Conservation (phyloP, 2,329 filamentous ascomycete genomes). For the Aureobasidium musti region DNA sequence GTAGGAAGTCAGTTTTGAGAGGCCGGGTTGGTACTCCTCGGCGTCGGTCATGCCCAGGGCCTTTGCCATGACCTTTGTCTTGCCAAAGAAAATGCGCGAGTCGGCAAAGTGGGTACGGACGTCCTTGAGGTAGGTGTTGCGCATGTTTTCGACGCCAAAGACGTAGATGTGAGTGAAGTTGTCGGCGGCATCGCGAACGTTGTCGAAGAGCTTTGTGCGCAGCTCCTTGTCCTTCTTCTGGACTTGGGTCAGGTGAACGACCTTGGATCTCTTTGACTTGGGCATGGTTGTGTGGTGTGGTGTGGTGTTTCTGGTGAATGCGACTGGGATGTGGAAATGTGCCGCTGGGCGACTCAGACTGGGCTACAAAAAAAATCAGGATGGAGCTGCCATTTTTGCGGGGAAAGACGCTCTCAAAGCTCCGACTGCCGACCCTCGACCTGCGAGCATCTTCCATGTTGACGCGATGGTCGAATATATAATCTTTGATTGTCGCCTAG, state of each 20-base stretch:
- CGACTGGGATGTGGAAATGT: neutral
- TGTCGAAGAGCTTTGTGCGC: constrained; percentile 82
- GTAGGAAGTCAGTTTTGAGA: constrained; percentile 68
- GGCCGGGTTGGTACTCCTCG: constrained; percentile 77
- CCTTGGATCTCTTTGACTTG: constrained; percentile 89
- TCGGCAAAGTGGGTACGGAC: constrained; percentile 82
- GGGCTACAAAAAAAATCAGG: constrained; percentile 18
- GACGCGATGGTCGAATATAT: neutral
- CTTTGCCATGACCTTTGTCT: constrained; percentile 98
- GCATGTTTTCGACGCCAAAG: constrained; percentile 95
- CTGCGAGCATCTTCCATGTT: neutral
- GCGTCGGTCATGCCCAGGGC: constrained; percentile 74
- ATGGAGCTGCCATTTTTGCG: constrained; percentile 21
- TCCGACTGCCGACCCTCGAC: constrained; percentile 16
- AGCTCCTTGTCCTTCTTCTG: constrained; percentile 91
- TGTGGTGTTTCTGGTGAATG: constrained; percentile 26
- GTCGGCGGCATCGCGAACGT: constrained; percentile 81
- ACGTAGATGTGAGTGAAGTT: constrained; percentile 90
- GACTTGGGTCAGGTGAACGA: constrained; percentile 88
- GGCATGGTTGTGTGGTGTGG: constrained; percentile 65
- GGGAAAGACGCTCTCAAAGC: neutral
- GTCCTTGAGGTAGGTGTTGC: constrained; percentile 92
- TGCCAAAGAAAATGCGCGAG: constrained; percentile 94
- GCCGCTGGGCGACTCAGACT: neutral
- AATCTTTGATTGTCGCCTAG: neutral